A percentile compares a stretch with the other conserved stretches of the same genome.
Conservation (phyloP, 805 yeast genomes). For the Metschnikowia koreensis region DNA sequence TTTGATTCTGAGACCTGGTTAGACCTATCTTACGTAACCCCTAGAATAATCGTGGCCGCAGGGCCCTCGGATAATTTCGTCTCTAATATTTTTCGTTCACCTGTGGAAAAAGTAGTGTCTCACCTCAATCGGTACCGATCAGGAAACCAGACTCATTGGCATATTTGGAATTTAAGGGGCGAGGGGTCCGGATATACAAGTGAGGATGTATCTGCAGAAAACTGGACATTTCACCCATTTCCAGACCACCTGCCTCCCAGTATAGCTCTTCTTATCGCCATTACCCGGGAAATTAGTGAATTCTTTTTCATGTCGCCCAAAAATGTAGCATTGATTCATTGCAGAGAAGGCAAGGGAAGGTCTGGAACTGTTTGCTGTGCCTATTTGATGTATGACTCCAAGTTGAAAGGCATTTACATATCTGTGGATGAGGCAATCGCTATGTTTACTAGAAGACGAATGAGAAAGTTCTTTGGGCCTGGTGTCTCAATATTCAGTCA, state of each 20-base stretch:
- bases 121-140: slow-evolving; percentile 47
- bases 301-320: slow-evolving; percentile 34
- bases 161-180: slow-evolving; percentile 66
- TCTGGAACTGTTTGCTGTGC: slow-evolving; percentile 78
- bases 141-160: slow-evolving; percentile 58
- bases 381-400: slow-evolving; percentile 52
- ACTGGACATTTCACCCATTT: slow-evolving; percentile 47
- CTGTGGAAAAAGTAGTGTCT: slow-evolving; percentile 36
- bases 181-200: slow-evolving; percentile 43
- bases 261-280: slow-evolving; percentile 45
- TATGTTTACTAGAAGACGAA: slow-evolving; percentile 55
- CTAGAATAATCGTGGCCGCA: slow-evolving; percentile 68
- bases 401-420: slow-evolving; percentile 8
- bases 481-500: slow-evolving; percentile 79
- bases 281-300: slow-evolving; percentile 44
- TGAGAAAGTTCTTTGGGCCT: slow-evolving; percentile 51
- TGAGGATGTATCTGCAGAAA: slow-evolving; percentile 1
- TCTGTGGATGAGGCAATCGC: slow-evolving; percentile 47
- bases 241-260: slow-evolving; percentile 80
- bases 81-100: slow-evolving; percentile 50
- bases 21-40: slow-evolving; percentile 68
- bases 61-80: slow-evolving; percentile 58
- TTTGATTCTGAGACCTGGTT: slow-evolving; percentile 30
- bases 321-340: slow-evolving; percentile 71
- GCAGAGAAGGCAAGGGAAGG: slow-evolving; percentile 90